Conservation (phyloP, 2,329 filamentous ascomycete species). For the Fusarium sp. region DNA sequence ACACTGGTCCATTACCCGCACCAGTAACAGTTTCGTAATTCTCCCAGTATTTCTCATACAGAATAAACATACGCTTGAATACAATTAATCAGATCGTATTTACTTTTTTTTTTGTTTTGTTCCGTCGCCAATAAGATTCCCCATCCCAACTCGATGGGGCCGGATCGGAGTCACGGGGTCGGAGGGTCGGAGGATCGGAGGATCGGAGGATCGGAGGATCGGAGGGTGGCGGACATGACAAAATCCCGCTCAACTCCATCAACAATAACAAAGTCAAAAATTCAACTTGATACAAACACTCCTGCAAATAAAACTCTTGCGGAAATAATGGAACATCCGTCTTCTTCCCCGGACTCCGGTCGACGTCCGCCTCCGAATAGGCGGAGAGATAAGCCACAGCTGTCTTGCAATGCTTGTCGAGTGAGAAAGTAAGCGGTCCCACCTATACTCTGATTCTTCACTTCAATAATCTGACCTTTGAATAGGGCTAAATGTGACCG, state of each 20-base stretch:
- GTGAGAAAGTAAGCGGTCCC: slow-evolving; percentile 6
- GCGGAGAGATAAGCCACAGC: slow-evolving; percentile 12
- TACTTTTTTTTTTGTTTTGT: background rate
- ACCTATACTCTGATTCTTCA: background rate
- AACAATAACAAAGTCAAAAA: background rate
- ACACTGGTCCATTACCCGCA: too few relatives aligned
- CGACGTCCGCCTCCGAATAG: background rate
- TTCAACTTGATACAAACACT: background rate
- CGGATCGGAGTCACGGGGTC: slow-evolving; percentile 2
- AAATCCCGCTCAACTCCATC: background rate
- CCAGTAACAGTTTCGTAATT: too few relatives aligned
- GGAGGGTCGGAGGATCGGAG: slow-evolving; percentile 16
- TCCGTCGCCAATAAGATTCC: background rate
- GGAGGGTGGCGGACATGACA: slow-evolving; percentile 4
- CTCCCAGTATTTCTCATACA: too few relatives aligned
- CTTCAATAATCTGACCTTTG: background rate
- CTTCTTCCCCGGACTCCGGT: background rate
- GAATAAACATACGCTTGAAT: background rate
- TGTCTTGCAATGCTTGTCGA: slow-evolving; percentile 11
- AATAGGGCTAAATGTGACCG: slow-evolving; percentile 5
- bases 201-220: slow-evolving; percentile 28
- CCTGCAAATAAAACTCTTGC: background rate
- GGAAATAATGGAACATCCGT: background rate
- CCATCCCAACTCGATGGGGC: background rate
- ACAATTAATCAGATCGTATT: background rate